These are phyloP conservation scores for Xerocomus brunneocitrinus DNA, from an alignment of 768 basidiomycete genomes.

Conservation along the genomic window DNA sequence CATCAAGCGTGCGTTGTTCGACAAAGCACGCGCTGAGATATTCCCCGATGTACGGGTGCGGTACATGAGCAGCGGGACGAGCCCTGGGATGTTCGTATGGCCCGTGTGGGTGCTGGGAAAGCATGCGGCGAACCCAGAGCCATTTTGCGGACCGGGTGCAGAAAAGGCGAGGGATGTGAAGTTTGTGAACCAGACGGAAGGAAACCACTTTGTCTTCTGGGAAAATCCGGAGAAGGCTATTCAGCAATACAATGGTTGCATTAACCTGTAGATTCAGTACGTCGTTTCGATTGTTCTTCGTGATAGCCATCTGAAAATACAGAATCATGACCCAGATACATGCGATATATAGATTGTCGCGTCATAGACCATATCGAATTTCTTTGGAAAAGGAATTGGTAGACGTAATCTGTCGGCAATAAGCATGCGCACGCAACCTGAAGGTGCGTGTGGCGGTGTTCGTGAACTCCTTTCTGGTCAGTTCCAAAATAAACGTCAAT, in stretches of 20 bases:
- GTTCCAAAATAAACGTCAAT: too few species aligned
- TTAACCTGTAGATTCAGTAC: constrained; percentile 6
- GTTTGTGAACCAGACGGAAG: constrained; percentile 10
- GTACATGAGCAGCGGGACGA: constrained; percentile 16
- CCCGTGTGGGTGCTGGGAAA: constrained; percentile 10
- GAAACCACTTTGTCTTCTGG: constrained; percentile 26
- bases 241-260: constrained; percentile 8
- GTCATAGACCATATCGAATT: too few species aligned
- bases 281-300: too few species aligned
- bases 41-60: constrained; percentile 14
- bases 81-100: constrained; percentile 3
- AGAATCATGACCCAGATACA: too few species aligned
- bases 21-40: constrained; percentile 7
- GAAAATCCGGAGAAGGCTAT: constrained; percentile 22
- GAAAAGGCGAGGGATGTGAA: constrained; percentile 21
- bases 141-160: constrained; percentile 9
- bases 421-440: too few species aligned
- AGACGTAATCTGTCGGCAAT: too few species aligned
- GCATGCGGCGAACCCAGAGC: constrained; percentile 1
- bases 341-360: too few species aligned
- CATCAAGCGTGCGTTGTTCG: constrained; percentile 16
- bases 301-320: too few species aligned
- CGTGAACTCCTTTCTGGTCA: too few species aligned
- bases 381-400: too few species aligned
- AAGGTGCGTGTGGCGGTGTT: too few species aligned